Base-by-base conservation (phyloP, 805 yeast genomes). In the Sungouiozyma ichnusensis region DNA sequence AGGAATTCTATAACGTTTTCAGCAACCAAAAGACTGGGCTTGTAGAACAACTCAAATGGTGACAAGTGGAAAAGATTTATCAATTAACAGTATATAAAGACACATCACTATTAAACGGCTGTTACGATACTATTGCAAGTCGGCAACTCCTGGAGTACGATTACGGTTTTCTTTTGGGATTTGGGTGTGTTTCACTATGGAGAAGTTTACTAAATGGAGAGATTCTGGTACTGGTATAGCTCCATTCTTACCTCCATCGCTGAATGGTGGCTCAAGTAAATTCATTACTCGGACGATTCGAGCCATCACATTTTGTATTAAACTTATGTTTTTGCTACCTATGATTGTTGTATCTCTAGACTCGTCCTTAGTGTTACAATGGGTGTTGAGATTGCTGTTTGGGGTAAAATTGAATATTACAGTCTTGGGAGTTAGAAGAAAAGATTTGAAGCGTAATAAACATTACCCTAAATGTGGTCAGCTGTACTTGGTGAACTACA, bases 151-250 rank as follows among this genome's bases (percentile, higher is more conserved):
- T n/a, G n/a, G n/a, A n/a, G n/a, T n/a, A n/a, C n/a, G n/a, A n/a
- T n/a, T n/a, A n/a, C n/a, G n/a, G n/a, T n/a, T n/a, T n/a, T n/a
- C n/a, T n/a, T n/a, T n/a, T n/a, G n/a, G n/a, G n/a, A n/a, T n/a
- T n/a, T n/a, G n/a, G n/a, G n/a, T n/a, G n/a, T n/a, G n/a, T n/a
- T n/a, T n/a, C n/a, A 14, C 15, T 9, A 82, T 87, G 95, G 94
- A 84, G 64, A 81, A 83, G 63, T 87, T 76, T 64, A 78, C 92
- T 19, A 72, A 73, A 46, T 86, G 84, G 80, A 73, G 95, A 61
- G 96, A 86, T 57, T 83, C 79, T 47, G 92, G 90, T 3, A 87
- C 96, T 1, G 96, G 96, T n/a, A 83, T 87, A 31, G 80, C 94
- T 0, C 96, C 96, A 2, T 86, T 85, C 50, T 67, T 82, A 64